phyloP scores from a whole-genome alignment of 768 basidiomycete species.

The Leccinum uliginosum region DNA sequence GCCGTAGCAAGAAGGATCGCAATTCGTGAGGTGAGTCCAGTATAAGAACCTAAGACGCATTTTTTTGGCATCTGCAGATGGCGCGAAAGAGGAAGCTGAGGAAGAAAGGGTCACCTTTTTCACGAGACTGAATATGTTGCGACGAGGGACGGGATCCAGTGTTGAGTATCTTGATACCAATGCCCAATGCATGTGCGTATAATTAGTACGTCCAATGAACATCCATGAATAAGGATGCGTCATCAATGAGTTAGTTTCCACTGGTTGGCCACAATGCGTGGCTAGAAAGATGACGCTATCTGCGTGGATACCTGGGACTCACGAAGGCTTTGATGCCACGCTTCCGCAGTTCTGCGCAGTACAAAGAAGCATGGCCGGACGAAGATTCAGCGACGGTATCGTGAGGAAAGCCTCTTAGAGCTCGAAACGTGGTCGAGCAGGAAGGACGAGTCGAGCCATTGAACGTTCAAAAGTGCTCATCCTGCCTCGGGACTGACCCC shows the following conservation, averaged over 20 bases:
- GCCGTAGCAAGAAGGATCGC: slow-evolving; percentile 4
- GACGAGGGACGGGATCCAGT: too few species aligned
- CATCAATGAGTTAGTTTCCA: neutral
- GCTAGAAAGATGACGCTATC: neutral
- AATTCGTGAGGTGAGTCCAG: neutral
- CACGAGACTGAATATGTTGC: neutral
- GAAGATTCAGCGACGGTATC: neutral
- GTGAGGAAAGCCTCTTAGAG: neutral
- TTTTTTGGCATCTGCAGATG: neutral
- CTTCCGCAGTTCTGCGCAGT: neutral
- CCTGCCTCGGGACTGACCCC: neutral
- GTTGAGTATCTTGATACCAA: neutral
- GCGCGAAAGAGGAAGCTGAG: neutral
- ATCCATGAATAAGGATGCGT: neutral
- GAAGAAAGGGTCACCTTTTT: neutral
- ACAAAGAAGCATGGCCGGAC: neutral
- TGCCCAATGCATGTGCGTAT: neutral
- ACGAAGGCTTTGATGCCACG: neutral
- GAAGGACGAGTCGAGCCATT: neutral
- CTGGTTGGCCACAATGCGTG: neutral
- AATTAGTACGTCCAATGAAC: neutral
- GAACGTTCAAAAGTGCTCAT: neutral
- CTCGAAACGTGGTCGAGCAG: neutral
- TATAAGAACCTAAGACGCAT: neutral
- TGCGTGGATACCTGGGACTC: neutral